Base-by-base conservation (phyloP, 129 eudicot species). In the Rutidosis leptorrhynchoides region DNA sequence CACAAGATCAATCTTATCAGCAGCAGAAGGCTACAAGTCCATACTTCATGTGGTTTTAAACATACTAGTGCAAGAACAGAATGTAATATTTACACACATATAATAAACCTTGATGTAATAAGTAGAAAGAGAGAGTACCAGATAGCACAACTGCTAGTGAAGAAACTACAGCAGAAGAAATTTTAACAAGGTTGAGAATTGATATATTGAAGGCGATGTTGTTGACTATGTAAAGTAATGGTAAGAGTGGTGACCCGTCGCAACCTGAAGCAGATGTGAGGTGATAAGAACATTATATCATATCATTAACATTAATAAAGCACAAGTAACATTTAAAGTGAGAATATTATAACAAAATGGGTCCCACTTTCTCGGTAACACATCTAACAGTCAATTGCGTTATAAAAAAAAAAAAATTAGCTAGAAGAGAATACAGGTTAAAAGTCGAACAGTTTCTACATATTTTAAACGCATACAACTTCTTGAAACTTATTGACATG, bases 191-290 rank as follows among this genome's bases (percentile, higher is more conserved):
- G 78, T 79, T 81, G 75, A 91, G 94, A 55, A 81, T 64, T 6
- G 97, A 83, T 64, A 91, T 81, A 73, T 91, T 91, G 88, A 91
- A 91, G 58, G 87, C 90, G 26, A 91, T 83, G 62, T 91, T 91
- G 74, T 79, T 79, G 72, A 74, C 62, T 65, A 91, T 78, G 65
- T 85, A 91, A 21, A 91, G 88, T 23, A 91, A 74, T 43, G 97
- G 97, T 27, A 91, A 57, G 54, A 91, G 56, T 11, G 97, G 96
- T 6, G 97, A 88, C 73, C 97, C 97, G 5, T 91, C 85, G 56
- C 97, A 91, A 22, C 96, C 97, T 91, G 82, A 73, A 52, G 49
- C 62, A 57, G 27, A 24, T 61, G 54, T 21, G 28, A 58, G 65
- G 65, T 40, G 45, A 72, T 28, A 51, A 72, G 59, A 24, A 42